phyloP scores from a whole-genome alignment of 225 moss, liverwort and hornwort genomes.

The Ulota crispa region DNA sequence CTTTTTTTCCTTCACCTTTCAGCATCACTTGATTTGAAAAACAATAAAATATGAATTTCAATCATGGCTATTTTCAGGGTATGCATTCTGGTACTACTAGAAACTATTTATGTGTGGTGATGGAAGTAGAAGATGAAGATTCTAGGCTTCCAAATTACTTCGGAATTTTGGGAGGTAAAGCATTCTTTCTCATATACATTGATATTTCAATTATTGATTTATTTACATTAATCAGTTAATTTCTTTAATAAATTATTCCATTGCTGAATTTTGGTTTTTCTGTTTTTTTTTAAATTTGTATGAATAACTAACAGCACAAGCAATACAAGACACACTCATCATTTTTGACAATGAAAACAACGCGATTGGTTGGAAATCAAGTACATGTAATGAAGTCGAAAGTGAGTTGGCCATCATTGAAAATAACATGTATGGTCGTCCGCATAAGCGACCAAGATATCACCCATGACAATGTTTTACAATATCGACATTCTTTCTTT shows the following conservation, averaged over 20 bases:
- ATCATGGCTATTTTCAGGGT: background rate
- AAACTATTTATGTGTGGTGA: background rate
- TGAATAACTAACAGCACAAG: background rate
- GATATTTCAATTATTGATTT: background rate
- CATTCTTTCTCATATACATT: background rate
- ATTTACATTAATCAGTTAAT: too few relatives aligned
- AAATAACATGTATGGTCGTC: background rate
- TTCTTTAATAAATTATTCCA: background rate
- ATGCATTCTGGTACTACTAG: background rate
- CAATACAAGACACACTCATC: background rate
- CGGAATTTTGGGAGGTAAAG: background rate
- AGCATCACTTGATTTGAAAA: background rate
- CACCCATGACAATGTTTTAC: background rate
- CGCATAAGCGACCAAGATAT: background rate
- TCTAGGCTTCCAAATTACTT: rapidly evolving
- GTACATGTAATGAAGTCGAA: background rate
- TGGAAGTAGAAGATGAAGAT: rapidly evolving
- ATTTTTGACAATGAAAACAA: background rate
- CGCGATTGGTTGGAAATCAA: slow-evolving; percentile 5
- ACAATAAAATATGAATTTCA: background rate
- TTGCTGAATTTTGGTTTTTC: background rate
- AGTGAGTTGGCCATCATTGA: background rate
- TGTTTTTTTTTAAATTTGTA: background rate
- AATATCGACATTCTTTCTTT: background rate
- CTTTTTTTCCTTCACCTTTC: too few relatives aligned